Evolutionary conservation across 2,329 filamentous ascomycete species (phyloP).

Genomic region (Massarina eburnea): DNA sequence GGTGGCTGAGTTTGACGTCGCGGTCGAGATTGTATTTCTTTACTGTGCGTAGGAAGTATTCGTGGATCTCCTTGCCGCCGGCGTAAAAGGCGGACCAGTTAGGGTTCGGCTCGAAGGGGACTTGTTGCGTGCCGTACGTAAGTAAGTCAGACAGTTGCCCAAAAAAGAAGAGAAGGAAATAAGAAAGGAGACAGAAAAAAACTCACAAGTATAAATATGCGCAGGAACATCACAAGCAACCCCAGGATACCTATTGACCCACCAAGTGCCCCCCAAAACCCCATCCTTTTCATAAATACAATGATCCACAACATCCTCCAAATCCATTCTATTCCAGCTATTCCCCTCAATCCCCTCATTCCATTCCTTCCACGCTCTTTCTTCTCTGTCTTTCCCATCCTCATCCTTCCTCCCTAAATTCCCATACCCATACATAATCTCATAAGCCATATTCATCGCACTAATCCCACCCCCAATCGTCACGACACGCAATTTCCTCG

Average conservation of each 20-base stretch:
- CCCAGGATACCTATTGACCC: conserved; percentile 45
- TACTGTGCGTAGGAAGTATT: conserved; percentile 38
- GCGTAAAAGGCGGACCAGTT: conserved; percentile 43
- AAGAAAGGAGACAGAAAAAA: no score
- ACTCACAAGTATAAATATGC: conserved; percentile 32
- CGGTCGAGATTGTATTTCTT: conserved; percentile 39
- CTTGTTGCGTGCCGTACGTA: background rate
- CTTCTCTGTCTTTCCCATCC: background rate
- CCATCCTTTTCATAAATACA: conserved; percentile 43
- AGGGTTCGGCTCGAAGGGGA: conserved; percentile 44
- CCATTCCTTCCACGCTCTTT: no score
- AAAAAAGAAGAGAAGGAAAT: no score
- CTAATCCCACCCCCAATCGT: conserved; percentile 39
- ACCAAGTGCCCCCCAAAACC: conserved; percentile 42
- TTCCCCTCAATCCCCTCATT: no score
- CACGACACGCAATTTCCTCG: conserved; percentile 22
- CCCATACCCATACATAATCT: conserved; percentile 35
- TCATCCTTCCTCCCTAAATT: no score
- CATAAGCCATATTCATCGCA: conserved; percentile 45
- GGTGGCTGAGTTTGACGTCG: conserved; percentile 28
- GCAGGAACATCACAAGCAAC: conserved; percentile 35
- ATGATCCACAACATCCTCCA: conserved; percentile 38
- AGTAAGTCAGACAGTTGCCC: no score
- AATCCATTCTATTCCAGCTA: background rate
- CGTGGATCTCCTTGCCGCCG: conserved; percentile 38